A percentile compares a stretch with the other conserved stretches of the same genome.
Evolutionary conservation across 2,329 filamentous ascomycete genomes (phyloP).

Genomic region (Sphaerulina musiva): DNA sequence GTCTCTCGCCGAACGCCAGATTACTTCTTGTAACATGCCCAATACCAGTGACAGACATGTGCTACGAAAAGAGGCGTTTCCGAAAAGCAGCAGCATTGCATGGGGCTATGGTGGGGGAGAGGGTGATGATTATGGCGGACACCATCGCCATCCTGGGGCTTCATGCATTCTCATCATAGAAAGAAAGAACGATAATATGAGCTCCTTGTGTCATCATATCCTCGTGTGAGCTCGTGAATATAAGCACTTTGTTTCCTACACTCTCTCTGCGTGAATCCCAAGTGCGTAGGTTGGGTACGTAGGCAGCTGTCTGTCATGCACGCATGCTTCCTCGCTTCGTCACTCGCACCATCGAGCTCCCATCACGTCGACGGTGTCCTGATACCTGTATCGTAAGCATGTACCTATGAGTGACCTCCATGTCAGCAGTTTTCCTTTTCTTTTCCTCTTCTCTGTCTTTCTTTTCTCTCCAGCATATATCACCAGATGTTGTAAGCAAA

Average conservation of each 20-base stretch:
- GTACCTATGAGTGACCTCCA: neutral
- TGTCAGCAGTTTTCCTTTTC: neutral
- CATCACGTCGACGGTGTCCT: neutral
- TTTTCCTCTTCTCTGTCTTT: neutral
- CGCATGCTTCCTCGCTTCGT: neutral
- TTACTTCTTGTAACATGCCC: conserved; percentile 77
- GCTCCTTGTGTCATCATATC: neutral
- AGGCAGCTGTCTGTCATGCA: too few species aligned
- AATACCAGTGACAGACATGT: conserved; percentile 4
- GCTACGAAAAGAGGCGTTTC: neutral
- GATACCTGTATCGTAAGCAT: neutral
- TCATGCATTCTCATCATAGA: neutral
- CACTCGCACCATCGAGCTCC: neutral
- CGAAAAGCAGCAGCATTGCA: neutral
- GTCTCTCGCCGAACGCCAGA: conserved; percentile 91
- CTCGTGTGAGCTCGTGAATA: neutral
- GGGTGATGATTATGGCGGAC: neutral
- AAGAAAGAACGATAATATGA: neutral
- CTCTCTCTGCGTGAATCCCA: too few species aligned
- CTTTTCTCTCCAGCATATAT: neutral
- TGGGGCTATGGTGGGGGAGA: neutral
- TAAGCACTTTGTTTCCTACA: too few species aligned
- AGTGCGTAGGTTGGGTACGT: too few species aligned
- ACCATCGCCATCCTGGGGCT: neutral
- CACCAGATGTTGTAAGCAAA: too few species aligned